phyloP scores from a whole-genome alignment of 2,329 filamentous ascomycete genomes.

The Pseudocercospora musae region DNA sequence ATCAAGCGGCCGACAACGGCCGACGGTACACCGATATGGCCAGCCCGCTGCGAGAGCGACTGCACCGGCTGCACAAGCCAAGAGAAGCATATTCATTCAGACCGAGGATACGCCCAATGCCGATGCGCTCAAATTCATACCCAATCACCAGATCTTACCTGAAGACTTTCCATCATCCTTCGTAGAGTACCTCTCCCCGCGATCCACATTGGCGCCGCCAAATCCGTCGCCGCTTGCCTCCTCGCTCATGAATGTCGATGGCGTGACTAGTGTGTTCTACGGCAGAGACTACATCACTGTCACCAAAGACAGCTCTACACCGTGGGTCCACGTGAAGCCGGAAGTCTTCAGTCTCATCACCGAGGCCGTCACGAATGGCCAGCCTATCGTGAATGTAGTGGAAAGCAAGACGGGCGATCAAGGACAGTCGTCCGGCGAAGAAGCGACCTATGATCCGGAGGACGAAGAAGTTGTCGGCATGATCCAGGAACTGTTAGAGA shows the following conservation, averaged over 20 bases:
- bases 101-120: slow-evolving; percentile 90
- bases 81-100: slow-evolving; percentile 91
- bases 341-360: slow-evolving; percentile 95
- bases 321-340: slow-evolving; percentile 92
- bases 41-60: slow-evolving; percentile 32
- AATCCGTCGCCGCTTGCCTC: slow-evolving; percentile 75
- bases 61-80: slow-evolving; percentile 24
- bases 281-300: slow-evolving; percentile 95
- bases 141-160: slow-evolving; percentile 82
- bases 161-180: slow-evolving; percentile 69
- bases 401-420: slow-evolving; percentile 56
- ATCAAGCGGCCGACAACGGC: slow-evolving; percentile 24
- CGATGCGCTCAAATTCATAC: slow-evolving; percentile 93
- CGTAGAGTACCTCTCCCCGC: slow-evolving; percentile 86
- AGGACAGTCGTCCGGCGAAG: slow-evolving; percentile 52
- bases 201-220: slow-evolving; percentile 80
- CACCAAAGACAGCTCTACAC: slow-evolving; percentile 80
- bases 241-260: slow-evolving; percentile 87
- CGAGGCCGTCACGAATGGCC: slow-evolving; percentile 80
- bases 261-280: slow-evolving; percentile 92
- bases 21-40: slow-evolving; percentile 22
- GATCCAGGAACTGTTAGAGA: slow-evolving; percentile 98
- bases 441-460: slow-evolving; percentile 78
- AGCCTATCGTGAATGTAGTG: slow-evolving; percentile 71
- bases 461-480: slow-evolving; percentile 94